Evolutionary conservation across 768 basidiomycete genomes (phyloP).

Genomic region (Scleroderma bovista): DNA sequence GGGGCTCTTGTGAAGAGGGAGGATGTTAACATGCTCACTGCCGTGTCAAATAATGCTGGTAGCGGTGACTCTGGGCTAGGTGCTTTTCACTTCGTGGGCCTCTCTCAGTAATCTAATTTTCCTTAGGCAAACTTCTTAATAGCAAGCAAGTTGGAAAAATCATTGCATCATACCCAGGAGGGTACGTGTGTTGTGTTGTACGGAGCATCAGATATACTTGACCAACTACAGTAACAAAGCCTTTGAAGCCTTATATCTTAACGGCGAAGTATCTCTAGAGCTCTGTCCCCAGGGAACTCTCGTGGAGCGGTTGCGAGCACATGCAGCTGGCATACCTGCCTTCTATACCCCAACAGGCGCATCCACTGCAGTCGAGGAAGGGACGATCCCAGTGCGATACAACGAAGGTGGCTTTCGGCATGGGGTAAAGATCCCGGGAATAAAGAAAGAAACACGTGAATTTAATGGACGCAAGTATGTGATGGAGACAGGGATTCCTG

Average conservation of each 20-base stretch:
- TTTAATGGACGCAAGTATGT: constrained; percentile 78
- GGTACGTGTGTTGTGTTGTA: constrained; percentile 37
- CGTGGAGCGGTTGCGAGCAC: constrained; percentile 80
- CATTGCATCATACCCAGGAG: constrained; percentile 87
- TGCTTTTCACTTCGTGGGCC: constrained; percentile 16
- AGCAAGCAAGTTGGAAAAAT: constrained; percentile 75
- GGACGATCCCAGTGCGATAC: constrained; percentile 73
- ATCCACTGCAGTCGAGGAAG: constrained; percentile 75
- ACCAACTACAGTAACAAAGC: constrained; percentile 64
- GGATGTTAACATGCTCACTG: constrained; percentile 71
- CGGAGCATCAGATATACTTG: background rate
- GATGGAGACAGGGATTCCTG: constrained; percentile 73
- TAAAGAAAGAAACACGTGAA: constrained; percentile 69
- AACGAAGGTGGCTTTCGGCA: constrained; percentile 67
- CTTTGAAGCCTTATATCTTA: constrained; percentile 77
- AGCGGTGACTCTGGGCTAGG: constrained; percentile 66
- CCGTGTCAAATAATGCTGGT: constrained; percentile 88
- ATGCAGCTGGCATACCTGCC: constrained; percentile 89
- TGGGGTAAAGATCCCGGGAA: constrained; percentile 67
- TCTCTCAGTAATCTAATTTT: background rate
- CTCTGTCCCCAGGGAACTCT: constrained; percentile 91
- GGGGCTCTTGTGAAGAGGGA: constrained; percentile 67
- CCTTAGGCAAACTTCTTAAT: constrained; percentile 68
- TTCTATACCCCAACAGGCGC: constrained; percentile 92
- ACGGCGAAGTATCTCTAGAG: constrained; percentile 77